Evolutionary conservation across 2,329 filamentous ascomycete genomes (phyloP), one percentile per base, ranked within the genome.

Genomic region (Hymenoscyphus salicellus): DNA sequence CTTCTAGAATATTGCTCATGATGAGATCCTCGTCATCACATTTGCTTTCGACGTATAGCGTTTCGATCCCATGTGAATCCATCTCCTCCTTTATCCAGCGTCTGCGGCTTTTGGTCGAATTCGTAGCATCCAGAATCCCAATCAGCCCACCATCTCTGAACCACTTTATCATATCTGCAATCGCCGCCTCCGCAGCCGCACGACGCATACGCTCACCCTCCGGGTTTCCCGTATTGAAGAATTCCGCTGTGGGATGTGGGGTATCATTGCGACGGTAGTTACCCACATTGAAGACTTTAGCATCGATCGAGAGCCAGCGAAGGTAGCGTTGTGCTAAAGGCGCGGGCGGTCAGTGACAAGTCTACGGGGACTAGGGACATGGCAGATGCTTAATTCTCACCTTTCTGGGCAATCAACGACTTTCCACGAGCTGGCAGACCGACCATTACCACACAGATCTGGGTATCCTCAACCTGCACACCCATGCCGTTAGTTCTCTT

Each of bases 361-460:
- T 66, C 33, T 43, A 23, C 60, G 62, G 63, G 65, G 55, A 62
- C 2, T 14, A 58, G 36, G 33, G 36, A 55, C 26, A 23, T 55
- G 58, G 36, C 2, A 20, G 14, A 59, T 36, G 55, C 23, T 38
- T 38, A 16, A 26, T 26, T n/a, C 67, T n/a, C 71, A 95, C 93
- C 93, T 86, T 97, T 97, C 75, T 96, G 93, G 71, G 95, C 94
- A 77, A 99, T 98, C 78, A 97, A 87, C 81, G 92, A 97, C 85
- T 99, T 99, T 75, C 95, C 95, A 72, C 95, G 85, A 67, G 95
- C 95, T 63, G 95, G 95, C 76, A 99, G 84, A 71, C 95, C 95
- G 66, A 99, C 95, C 95, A 99, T 98, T 73, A 99, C 93, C 69
- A 99, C 93, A 78, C 94, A 98, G 81, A 99, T 96, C 78, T 91